Evolutionary conservation across 768 basidiomycete genomes (phyloP), one percentile per base, ranked within the genome.

Genomic region (Psilocybe sp.): DNA sequence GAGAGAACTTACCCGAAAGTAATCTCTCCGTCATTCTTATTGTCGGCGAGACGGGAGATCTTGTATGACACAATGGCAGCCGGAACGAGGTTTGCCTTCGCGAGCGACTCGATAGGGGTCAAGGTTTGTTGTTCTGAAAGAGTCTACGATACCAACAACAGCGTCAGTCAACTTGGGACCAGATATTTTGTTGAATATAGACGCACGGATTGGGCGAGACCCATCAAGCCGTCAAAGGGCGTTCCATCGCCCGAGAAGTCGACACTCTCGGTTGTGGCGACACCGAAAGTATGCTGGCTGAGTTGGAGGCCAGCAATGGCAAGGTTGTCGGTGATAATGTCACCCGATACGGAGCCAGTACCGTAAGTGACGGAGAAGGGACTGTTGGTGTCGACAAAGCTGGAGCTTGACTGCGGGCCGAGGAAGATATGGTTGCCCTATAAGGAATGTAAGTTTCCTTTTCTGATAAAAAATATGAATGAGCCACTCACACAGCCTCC

Each of bases 21-120:
- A 51, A 93, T 77, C 68, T 90, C 78, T 44, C 91, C 91, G 56
- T 91, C 86, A 56, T 86, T 85, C 62, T 71, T 65, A 58, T 76
- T 69, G 61, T 92, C 89, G 8, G 78, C 74, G 32, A 85, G 69
- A 50, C 92, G 87, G 2, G 88, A 76, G 49, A 95, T 82, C 70
- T 88, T 92, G 79, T 79, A 92, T 8, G 89, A 88, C 9, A 82
- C 79, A 60, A 93, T 85, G 2, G 88, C 76, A 6, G 77, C 72
- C 23, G 69, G 54, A 49, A 93, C 82, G 46, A 81, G 69, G 31
- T 81, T 81, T 5, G 69, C 70, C 16, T 70, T 53, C 1, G 81
- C 82, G 31, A 94, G 73, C 1, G 85, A 66, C 67, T 93, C 89
- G 31, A 89, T 76, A 8, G 88, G 88, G 0, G 91, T 93, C 7